Base-by-base conservation (phyloP, 768 basidiomycete species). In the Mycena floridula region DNA sequence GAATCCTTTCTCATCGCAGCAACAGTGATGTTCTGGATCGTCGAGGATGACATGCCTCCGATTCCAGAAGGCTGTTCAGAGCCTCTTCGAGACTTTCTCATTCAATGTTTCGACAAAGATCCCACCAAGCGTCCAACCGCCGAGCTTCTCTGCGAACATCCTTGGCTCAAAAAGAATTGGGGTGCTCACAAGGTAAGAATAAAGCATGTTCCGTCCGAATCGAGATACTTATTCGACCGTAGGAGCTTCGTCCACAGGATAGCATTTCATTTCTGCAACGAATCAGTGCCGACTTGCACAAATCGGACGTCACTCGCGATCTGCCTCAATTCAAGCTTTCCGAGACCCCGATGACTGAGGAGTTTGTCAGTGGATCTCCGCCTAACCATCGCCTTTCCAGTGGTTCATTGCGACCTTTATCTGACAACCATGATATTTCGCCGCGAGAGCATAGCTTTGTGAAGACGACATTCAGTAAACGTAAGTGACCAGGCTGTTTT, bases 11-110 rank as follows among this genome's bases (percentile, higher is more conserved):
- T 21, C 27, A 47, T 18, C 45, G 32, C 25, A n/a, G 54, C 58
- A 45, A 44, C 53, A 87, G 95, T 97, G 42, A 94, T 99, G 88
- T 99, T 92, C 69, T 85, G 85, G 22, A 97, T 99, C 58, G 95
- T 99, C 22, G 94, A 96, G 56, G 93, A 96, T 55, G 78, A 79
- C 7, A 82, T 78, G 70, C 94, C 95, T 23, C 90, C 90, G 3
- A 63, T 96, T 35, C 95, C 95, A 0, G 80, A 83, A 13, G 79
- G 72, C 9, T 84, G 82, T 52, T 92, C 93, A 3, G 72, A 74
- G n/a, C 71, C 80, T 18, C 72, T 97, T 13, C 64, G 72, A 45
- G 81, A 90, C 59, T 98, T 98, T 62, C 65, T 99, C 16, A 72
- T 61, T n/a, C 73, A 76, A 52, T 99, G 95, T 61, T 96, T 99